phyloP scores from a whole-genome alignment of 2,329 filamentous ascomycete species.

The Beauveria varroae region DNA sequence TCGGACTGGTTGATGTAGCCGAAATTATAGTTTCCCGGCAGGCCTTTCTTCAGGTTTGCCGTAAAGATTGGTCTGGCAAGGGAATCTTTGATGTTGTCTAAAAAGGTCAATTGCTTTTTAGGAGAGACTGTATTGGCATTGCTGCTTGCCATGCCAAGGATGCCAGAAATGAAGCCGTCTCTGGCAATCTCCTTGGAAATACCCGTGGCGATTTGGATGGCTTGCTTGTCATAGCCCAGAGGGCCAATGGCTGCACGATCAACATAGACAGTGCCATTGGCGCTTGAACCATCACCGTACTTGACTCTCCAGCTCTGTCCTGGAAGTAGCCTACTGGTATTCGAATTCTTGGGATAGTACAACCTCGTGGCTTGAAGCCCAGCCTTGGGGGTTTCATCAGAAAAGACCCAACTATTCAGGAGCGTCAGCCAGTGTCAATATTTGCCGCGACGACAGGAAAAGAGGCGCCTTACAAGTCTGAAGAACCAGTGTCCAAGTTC shows the following conservation, averaged over 20 bases:
- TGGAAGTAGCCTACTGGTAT: conserved; percentile 33
- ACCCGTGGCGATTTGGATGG: conserved; percentile 55
- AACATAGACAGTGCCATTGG: conserved; percentile 56
- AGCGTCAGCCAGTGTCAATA: conserved; percentile 8
- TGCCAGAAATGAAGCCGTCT: conserved; percentile 28
- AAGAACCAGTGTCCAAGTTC: conserved; percentile 58
- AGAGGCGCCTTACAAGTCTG: conserved; percentile 37
- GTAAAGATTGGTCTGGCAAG: conserved; percentile 30
- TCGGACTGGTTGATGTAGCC: conserved; percentile 46
- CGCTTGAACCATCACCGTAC: conserved; percentile 59
- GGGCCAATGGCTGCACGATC: conserved; percentile 57
- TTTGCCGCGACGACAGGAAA: too few species aligned
- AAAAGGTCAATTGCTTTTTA: conserved; percentile 24
- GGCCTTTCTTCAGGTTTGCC: conserved; percentile 24
- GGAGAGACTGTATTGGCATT: conserved; percentile 27
- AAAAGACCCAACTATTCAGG: conserved; percentile 62
- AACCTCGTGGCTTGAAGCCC: conserved; percentile 44
- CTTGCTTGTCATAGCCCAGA: conserved; percentile 52
- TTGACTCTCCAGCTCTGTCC: conserved; percentile 47
- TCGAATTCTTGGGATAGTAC: conserved; percentile 44
- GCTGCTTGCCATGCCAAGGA: conserved; percentile 28
- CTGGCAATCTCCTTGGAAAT: conserved; percentile 40
- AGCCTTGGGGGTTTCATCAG: conserved; percentile 42
- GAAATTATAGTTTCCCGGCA: conserved; percentile 32
- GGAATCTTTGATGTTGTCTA: conserved; percentile 26